A percentile compares a stretch with the other conserved stretches of the same genome.
These are phyloP conservation scores for Trichomonas vaginalis DNA, from an alignment of 208 protist genomes.

Conservation along the genomic window DNA sequence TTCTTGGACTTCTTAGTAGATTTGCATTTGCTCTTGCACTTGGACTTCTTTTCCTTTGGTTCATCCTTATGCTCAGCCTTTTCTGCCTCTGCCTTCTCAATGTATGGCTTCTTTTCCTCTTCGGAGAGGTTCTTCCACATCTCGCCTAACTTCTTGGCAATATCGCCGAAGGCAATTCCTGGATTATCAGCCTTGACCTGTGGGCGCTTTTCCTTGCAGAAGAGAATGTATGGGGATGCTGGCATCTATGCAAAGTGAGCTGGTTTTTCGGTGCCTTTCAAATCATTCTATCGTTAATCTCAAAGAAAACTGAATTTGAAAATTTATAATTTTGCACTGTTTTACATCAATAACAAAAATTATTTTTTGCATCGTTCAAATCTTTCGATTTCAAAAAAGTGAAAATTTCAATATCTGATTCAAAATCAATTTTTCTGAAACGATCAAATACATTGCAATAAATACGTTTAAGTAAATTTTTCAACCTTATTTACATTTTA, in stretches of 20 bases:
- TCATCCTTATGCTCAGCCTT: not conserved
- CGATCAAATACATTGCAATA: too few relatives aligned
- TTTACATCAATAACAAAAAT: too few relatives aligned
- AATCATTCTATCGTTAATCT: too few relatives aligned
- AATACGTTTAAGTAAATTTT: too few relatives aligned
- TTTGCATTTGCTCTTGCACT: not conserved
- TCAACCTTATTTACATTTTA: too few relatives aligned
- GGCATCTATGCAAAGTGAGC: not conserved
- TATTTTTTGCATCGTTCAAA: too few relatives aligned
- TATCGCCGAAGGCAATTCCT: not conserved
- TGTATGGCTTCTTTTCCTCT: not conserved
- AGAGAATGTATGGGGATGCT: not conserved
- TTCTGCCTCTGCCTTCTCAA: not conserved
- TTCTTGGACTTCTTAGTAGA: not conserved
- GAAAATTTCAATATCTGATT: too few relatives aligned
- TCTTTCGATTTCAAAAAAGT: too few relatives aligned
- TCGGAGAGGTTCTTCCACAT: not conserved
- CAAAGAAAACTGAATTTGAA: too few relatives aligned
- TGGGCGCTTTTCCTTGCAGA: not conserved
- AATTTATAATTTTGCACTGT: too few relatives aligned
- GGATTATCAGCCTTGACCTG: not conserved
- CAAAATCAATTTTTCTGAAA: too few relatives aligned
- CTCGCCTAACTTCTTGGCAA: not conserved
- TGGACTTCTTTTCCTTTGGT: not conserved
- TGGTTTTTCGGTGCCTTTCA: too few relatives aligned